Base-by-base conservation (phyloP, 208 protist genomes). In the Trypanosomatidae sp. region DNA sequence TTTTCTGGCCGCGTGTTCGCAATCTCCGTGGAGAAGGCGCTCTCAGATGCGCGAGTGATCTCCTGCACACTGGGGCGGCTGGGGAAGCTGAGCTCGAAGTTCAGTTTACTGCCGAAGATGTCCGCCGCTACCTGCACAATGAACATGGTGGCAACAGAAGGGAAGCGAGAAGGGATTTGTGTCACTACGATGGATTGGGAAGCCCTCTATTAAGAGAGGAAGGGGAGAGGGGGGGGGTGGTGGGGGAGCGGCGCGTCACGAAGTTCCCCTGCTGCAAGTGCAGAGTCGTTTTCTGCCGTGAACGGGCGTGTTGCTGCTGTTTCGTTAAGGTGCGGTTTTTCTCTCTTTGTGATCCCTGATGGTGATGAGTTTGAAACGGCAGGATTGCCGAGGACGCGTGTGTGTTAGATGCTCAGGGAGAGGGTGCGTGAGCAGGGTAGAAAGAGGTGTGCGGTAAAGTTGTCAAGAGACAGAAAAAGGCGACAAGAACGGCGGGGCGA, bases 81-180 rank as follows among this genome's bases (percentile, higher is more conserved):
- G 41, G 91, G 83, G 76, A 96, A 97, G 76, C 76, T 90, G 49
- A 97, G 78, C 82, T 96, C 94, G 73, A 93, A 95, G 85, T 97
- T 97, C 33, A 95, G 78, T 74, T 97, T 97, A 65, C 87, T 95
- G 75, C 83, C 85, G 69, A 95, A 97, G 59, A 97, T 93, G 71
- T 96, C 90, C 39, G 94, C 94, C 1, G 94, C 91, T 30, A 94
- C 93, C 65, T 93, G 87, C 5, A 96, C 83, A 65, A 91, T 66
- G 77, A 96, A 94, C 92, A 95, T 96, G 39, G 25, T 41, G 36
- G 7, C 30, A 30, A 70, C n/a, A 41, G 62, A 62, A 28, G 43
- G 25, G 64, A 22, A 71, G 58, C 28, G 8, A 46, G 9, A 47
- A n/a, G 44, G 25, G 28, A 49, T 1, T n/a, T 22, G 5, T 1